Conservation (phyloP, 2,329 filamentous ascomycete species). For the Apiospora kogelbergensis region DNA sequence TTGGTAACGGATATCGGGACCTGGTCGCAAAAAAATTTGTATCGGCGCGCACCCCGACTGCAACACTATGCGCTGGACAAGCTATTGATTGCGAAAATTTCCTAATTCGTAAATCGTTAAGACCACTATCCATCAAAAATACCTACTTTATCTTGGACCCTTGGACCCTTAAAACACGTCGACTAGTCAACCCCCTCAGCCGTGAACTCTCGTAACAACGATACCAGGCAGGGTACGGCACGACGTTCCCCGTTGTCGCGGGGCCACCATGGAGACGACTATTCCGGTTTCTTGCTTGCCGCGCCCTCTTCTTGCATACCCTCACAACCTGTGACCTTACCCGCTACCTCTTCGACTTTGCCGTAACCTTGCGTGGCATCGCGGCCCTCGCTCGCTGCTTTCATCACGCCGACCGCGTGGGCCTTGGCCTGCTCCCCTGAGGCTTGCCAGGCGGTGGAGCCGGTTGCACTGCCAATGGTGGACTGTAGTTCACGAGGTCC, state of each 20-base stretch:
- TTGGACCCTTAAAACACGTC: slow-evolving; percentile 1
- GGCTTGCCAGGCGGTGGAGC: slow-evolving; percentile 61
- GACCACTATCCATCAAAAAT: background rate
- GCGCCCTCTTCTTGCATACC: slow-evolving; percentile 67
- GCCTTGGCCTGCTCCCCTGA: slow-evolving; percentile 66
- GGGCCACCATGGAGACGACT: background rate
- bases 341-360: slow-evolving; percentile 63
- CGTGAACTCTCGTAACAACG: background rate
- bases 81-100: background rate
- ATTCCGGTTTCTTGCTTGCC: slow-evolving; percentile 41
- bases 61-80: background rate
- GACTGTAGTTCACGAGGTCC: slow-evolving; percentile 31
- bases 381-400: slow-evolving; percentile 55
- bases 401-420: slow-evolving; percentile 62
- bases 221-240: background rate
- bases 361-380: slow-evolving; percentile 60
- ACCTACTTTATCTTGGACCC: background rate
- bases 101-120: background rate
- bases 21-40: background rate
- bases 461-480: slow-evolving; percentile 60
- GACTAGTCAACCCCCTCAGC: slow-evolving; percentile 6
- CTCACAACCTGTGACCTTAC: slow-evolving; percentile 64
- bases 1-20: background rate
- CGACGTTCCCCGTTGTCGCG: background rate
- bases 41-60: background rate